phyloP scores from a whole-genome alignment of 1,284 basidiomycete species.

The Rhodotorula sp. region DNA sequence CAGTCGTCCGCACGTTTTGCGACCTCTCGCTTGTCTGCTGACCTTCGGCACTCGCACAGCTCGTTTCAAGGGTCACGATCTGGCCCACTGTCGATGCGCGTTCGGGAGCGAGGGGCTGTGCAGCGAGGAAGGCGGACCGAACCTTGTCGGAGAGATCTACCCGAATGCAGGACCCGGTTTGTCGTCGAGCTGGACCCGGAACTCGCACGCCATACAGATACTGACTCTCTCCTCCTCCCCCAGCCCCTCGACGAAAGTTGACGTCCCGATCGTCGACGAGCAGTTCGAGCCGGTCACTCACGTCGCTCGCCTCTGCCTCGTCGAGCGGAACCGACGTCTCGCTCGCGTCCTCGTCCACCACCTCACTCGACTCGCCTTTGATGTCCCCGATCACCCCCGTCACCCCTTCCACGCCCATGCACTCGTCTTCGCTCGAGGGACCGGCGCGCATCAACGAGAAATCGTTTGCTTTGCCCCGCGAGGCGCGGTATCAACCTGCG shows the following conservation, averaged over 20 bases:
- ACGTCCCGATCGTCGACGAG: conserved; percentile 1
- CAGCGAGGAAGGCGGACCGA: conserved; percentile 28
- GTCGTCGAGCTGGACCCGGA: not conserved
- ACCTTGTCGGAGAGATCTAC: conserved; percentile 18
- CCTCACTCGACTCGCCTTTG: conserved; percentile 15
- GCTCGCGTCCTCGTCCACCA: conserved; percentile 14
- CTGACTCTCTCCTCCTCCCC: not conserved
- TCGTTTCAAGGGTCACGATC: conserved; percentile 25
- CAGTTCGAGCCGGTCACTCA: conserved; percentile 11
- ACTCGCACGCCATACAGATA: too few relatives aligned
- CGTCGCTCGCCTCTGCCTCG: conserved; percentile 10
- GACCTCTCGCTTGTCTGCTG: not conserved
- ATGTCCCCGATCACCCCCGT: not conserved
- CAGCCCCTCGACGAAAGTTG: conserved; percentile 17
- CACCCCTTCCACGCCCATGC: not conserved
- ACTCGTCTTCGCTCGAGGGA: not conserved
- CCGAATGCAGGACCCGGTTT: conserved; percentile 19
- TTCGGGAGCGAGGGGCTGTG: conserved; percentile 30
- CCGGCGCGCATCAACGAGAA: not conserved
- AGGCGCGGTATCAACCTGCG: not conserved
- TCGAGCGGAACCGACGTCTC: conserved; percentile 16
- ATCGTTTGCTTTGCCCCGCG: not conserved
- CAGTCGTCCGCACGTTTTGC: not conserved
- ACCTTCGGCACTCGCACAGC: conserved; percentile 4
- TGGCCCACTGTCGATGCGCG: conserved; percentile 19